Evolutionary conservation across 148 eudicot species (phyloP).

Genomic region (Silene uniflora): DNA sequence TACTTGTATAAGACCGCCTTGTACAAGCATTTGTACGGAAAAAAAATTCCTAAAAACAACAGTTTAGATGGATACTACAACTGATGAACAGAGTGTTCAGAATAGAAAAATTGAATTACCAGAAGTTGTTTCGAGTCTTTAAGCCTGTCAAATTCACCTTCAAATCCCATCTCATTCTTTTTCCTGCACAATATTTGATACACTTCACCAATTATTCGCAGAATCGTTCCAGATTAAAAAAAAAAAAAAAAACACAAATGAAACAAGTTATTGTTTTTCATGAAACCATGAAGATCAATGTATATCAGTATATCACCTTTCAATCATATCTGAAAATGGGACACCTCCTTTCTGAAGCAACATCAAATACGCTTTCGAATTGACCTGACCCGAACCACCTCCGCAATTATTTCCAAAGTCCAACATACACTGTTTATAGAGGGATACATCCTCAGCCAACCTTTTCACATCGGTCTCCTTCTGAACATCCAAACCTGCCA

Average conservation of each 20-base stretch:
- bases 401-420: background rate
- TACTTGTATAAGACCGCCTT: too few species aligned
- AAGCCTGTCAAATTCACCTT: background rate
- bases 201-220: background rate
- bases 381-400: background rate
- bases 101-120: background rate
- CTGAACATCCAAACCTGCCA: background rate
- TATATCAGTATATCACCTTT: background rate
- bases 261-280: too few species aligned
- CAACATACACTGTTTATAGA: background rate
- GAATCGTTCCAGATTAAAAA: too few species aligned
- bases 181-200: background rate
- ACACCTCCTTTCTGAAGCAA: background rate
- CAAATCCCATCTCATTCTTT: slow-evolving; percentile 1
- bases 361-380: background rate
- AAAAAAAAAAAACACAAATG: too few species aligned
- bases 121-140: background rate
- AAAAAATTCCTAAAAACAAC: too few species aligned
- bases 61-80: too few species aligned
- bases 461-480: background rate
- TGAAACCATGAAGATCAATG: too few species aligned
- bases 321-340: background rate
- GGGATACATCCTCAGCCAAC: background rate
- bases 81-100: too few species aligned
- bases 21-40: too few species aligned